phyloP scores from a whole-genome alignment of 2,329 filamentous ascomycete genomes.

The Colletotrichum viniferum region DNA sequence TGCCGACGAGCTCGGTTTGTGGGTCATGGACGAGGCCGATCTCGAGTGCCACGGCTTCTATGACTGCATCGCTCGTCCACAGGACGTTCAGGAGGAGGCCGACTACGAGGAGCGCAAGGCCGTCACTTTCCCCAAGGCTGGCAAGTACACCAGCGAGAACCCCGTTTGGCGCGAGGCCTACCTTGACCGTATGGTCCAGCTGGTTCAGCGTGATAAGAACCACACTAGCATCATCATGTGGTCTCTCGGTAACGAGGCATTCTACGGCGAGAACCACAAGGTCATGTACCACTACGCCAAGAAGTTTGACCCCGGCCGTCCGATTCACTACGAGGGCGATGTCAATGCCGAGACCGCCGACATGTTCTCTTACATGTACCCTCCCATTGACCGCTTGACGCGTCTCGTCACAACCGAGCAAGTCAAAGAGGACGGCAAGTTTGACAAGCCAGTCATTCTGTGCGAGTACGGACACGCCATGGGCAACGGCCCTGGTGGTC shows the following conservation, averaged over 20 bases:
- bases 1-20: conserved; percentile 69
- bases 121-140: conserved; percentile 57
- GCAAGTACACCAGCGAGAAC: conserved; percentile 66
- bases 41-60: conserved; percentile 61
- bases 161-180: conserved; percentile 67
- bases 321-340: conserved; percentile 72
- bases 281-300: conserved; percentile 71
- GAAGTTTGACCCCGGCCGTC: conserved; percentile 58
- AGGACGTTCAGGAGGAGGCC: conserved; percentile 58
- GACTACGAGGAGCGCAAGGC: conserved; percentile 66
- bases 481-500: conserved; percentile 74
- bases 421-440: conserved; percentile 45
- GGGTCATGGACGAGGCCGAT: conserved; percentile 59
- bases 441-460: conserved; percentile 62
- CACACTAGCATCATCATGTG: conserved; percentile 74
- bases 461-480: conserved; percentile 69
- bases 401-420: conserved; percentile 47
- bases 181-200: conserved; percentile 67
- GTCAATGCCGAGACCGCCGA: conserved; percentile 62
- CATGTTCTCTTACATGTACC: conserved; percentile 73
- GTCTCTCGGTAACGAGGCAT: conserved; percentile 76
- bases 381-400: conserved; percentile 54
- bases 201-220: conserved; percentile 73
- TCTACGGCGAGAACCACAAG: conserved; percentile 71
- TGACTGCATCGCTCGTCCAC: conserved; percentile 51